Evolutionary conservation across 306 rosid species (phyloP).

Genomic region (Prunus campanulata): DNA sequence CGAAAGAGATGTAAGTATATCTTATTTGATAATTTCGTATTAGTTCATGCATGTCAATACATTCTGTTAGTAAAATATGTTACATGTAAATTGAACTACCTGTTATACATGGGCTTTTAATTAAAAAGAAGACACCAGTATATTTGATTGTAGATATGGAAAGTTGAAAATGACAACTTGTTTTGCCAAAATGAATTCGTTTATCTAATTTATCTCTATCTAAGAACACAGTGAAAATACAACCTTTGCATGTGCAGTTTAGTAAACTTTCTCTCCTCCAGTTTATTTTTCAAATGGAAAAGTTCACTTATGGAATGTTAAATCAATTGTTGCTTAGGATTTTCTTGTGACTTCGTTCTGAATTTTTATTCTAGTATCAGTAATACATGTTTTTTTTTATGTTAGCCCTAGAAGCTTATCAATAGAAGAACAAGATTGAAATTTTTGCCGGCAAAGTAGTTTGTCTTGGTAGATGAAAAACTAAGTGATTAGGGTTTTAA

Average conservation of each 20-base stretch:
- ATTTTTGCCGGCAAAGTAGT: neutral
- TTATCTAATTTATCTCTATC: neutral
- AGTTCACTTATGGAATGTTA: neutral
- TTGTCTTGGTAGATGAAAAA: neutral
- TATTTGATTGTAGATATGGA: neutral
- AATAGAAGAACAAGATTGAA: neutral
- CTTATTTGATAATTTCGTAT: constrained; percentile 6
- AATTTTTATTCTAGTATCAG: neutral
- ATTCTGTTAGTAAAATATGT: neutral
- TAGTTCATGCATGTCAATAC: neutral
- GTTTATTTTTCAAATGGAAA: neutral
- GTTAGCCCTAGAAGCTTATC: neutral
- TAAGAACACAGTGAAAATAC: neutral
- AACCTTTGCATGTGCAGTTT: neutral
- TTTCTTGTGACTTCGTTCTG: neutral
- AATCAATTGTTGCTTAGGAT: neutral
- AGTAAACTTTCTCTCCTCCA: neutral
- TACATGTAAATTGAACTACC: neutral
- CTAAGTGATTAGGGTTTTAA: neutral
- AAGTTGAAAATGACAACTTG: constrained; percentile 50
- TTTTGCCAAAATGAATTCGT: neutral
- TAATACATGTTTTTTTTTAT: neutral
- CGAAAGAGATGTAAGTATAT: constrained; percentile 76
- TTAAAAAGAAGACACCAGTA: neutral
- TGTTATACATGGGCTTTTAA: neutral